Percentiles rank a stretch among this genome's conserved stretches.
Evolutionary conservation across 495 filamentous ascomycete species (phyloP).

Genomic region (Hyaloscypha variabilis): DNA sequence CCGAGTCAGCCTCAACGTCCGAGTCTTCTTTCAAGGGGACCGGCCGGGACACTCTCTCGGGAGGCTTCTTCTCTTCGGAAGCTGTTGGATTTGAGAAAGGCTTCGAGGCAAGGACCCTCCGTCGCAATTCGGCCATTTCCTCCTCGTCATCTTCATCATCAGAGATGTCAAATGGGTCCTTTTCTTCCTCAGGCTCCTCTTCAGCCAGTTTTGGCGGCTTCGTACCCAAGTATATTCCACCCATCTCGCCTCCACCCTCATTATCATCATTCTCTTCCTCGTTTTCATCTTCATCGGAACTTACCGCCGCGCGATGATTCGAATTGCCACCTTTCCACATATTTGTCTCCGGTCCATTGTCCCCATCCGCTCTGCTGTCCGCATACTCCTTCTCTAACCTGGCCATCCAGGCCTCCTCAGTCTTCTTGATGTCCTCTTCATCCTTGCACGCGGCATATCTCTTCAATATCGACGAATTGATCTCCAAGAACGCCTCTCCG

Average conservation of each 20-base stretch:
- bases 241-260: constrained; percentile 37
- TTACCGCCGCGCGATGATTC: constrained; percentile 63
- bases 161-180: constrained; percentile 72
- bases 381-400: constrained; percentile 89
- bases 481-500: constrained; percentile 82
- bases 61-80: constrained; percentile 49
- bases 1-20: constrained; percentile 73
- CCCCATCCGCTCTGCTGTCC: constrained; percentile 70
- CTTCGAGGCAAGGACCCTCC: constrained; percentile 82
- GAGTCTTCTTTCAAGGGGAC: constrained; percentile 60
- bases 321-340: constrained; percentile 86
- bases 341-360: constrained; percentile 59
- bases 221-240: constrained; percentile 60
- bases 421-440: constrained; percentile 86
- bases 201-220: constrained; percentile 43
- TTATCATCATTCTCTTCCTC: constrained; percentile 49
- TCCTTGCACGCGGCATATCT: constrained; percentile 81
- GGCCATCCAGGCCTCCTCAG: constrained; percentile 83
- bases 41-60: constrained; percentile 59
- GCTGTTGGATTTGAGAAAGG: constrained; percentile 71
- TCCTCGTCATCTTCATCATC: constrained; percentile 80
- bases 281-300: constrained; percentile 57
- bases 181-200: constrained; percentile 46
- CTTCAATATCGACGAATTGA: constrained; percentile 81
- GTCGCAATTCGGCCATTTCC: constrained; percentile 89